Evolutionary conservation across 176 grass and related monocot genomes (phyloP).

Genomic region (Juncus effusus): DNA sequence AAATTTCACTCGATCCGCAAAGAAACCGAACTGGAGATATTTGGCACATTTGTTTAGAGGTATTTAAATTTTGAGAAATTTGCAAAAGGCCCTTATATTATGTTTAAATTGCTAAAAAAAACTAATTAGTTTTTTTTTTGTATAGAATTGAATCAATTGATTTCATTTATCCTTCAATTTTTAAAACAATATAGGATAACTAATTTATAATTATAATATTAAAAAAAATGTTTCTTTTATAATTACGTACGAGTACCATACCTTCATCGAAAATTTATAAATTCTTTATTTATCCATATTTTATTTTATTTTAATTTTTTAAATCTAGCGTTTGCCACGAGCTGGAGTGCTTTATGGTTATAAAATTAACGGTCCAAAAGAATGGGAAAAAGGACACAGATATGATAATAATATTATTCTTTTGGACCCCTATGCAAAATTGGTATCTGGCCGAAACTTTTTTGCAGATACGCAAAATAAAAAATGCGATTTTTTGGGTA

Average conservation of each 20-base stretch:
- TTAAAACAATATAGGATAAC: too few relatives aligned
- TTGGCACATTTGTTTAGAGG: conserved; percentile 87
- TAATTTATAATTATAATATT: too few relatives aligned
- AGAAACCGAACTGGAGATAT: conserved; percentile 88
- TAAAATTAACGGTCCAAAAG: conserved; percentile 67
- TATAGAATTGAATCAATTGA: too few relatives aligned
- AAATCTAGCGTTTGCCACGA: conserved; percentile 66
- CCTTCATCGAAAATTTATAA: not conserved
- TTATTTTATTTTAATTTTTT: conserved; percentile 13
- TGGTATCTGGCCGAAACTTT: conserved; percentile 71
- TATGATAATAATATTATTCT: conserved; percentile 80
- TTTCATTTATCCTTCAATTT: too few relatives aligned
- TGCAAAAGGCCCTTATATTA: not conserved
- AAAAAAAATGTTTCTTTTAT: too few relatives aligned
- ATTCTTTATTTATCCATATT: not conserved
- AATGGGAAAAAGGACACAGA: conserved; percentile 66
- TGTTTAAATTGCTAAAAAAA: not conserved
- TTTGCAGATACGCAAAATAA: conserved; percentile 58
- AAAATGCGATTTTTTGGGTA: conserved; percentile 50
- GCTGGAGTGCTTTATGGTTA: conserved; percentile 87
- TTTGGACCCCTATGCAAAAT: conserved; percentile 93
- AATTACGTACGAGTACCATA: not conserved
- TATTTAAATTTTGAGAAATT: not conserved
- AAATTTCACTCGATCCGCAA: conserved; percentile 51
- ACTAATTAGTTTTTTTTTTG: conserved; percentile 12